Base-by-base conservation (phyloP, 768 basidiomycete species). In the Pleurotus eryngii region DNA sequence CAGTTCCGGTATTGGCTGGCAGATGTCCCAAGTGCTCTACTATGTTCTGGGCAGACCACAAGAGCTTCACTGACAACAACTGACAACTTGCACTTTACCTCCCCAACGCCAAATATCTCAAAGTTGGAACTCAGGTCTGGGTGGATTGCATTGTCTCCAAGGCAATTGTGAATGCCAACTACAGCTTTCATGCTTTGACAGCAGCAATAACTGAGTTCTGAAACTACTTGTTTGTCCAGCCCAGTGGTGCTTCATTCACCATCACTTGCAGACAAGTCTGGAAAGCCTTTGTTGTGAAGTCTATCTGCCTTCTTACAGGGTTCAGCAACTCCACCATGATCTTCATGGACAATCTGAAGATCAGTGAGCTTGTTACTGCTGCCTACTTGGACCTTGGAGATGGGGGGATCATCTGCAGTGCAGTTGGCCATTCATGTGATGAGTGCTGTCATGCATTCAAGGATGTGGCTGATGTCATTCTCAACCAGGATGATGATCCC, bases 231-330 rank as follows among this genome's bases (percentile, higher is more conserved):
- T 64, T 57, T 57, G 43, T 40, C 43, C 30, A 49, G 43, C 3
- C 35, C 17, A 49, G 46, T 51, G 27, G 27, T 8, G 38, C 20
- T 22, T 18, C 56, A 8, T 18, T 24, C 17, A 45, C 42, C 20
- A 5, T 64, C 17, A 56, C 60, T 22, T 35, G 40, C 17, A 17
- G 48, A 20, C 61, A 66, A 15, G 46, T 64, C 3, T 66, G 63
- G 65, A 50, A 59, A 43, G 57, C 61, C 12, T 66, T 64, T 64
- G 57, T 66, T 38, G 49, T 64, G 20, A 61, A 66, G 54, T 63
- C 65, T 38, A 55, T 66, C 8, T 37, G 60, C 4, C 30, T 48
- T n/a, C 53, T 64, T 56, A 60, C 63, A 18, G 27, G 45, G 15
- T 24, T 27, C 12, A 45, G 50, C 20, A 37, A 59, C 30, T 46